Conservation (phyloP, 2,329 filamentous ascomycete genomes). For the Talaromyces albobiverticillius region DNA sequence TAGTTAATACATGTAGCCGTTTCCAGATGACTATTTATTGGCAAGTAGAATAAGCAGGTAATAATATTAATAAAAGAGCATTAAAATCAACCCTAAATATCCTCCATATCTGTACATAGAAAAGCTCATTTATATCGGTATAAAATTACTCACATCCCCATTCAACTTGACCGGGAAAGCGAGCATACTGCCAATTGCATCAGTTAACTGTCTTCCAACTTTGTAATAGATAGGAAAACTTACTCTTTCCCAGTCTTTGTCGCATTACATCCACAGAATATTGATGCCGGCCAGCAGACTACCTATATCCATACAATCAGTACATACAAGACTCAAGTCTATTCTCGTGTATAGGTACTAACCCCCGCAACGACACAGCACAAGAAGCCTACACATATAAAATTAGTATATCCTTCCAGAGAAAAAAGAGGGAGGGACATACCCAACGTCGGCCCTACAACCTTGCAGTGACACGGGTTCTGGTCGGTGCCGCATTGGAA, state of each 20-base stretch:
- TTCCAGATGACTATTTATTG: no score
- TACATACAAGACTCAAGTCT: no score
- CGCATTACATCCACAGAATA: conserved; percentile 57
- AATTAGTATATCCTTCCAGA: neutral
- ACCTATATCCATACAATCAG: neutral
- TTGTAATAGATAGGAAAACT: conserved; percentile 20
- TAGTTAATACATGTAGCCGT: no score
- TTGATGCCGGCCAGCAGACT: conserved; percentile 50
- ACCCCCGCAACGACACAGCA: conserved; percentile 13
- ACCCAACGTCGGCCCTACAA: conserved; percentile 55
- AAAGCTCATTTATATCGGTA: conserved; percentile 40
- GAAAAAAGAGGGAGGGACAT: conserved; percentile 17
- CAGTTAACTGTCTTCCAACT: neutral
- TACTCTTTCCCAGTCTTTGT: conserved; percentile 55
- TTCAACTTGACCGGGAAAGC: conserved; percentile 53
- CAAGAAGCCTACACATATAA: conserved; percentile 2
- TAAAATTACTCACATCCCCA: conserved; percentile 49
- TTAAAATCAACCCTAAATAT: no score
- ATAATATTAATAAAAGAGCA: no score
- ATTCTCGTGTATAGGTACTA: neutral
- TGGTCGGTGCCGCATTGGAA: conserved; percentile 57
- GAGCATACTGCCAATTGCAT: conserved; percentile 41
- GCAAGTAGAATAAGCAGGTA: no score
- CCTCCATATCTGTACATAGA: neutral
- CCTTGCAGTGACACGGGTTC: conserved; percentile 57